phyloP scores from a whole-genome alignment of 345 rosid species.

The Ceriops tagal region DNA sequence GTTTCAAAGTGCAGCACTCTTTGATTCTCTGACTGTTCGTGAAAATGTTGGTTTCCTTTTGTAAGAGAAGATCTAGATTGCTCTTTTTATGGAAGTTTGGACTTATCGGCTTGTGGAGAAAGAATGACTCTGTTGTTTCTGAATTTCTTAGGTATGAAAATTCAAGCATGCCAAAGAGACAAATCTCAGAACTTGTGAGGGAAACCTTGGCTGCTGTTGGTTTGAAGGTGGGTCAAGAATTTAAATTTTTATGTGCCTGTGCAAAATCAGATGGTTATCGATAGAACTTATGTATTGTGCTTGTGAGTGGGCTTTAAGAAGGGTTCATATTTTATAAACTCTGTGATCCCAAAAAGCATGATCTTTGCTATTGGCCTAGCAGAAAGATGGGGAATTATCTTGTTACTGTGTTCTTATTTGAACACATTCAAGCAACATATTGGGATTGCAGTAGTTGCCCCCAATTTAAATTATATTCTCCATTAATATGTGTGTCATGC shows the following conservation, averaged over 20 bases:
- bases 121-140: conserved; percentile 15
- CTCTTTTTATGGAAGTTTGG: background rate
- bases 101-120: background rate
- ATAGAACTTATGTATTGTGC: background rate
- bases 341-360: too few species aligned
- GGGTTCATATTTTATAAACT: too few species aligned
- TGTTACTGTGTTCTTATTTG: background rate
- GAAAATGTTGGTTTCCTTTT: conserved; percentile 96
- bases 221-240: conserved; percentile 55
- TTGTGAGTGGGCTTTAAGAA: background rate
- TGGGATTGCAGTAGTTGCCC: background rate
- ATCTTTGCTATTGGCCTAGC: too few species aligned
- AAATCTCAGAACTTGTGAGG: conserved; percentile 79
- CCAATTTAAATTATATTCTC: background rate
- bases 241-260: background rate
- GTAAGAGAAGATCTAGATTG: conserved; percentile 50
- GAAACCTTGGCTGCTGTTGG: conserved; percentile 95
- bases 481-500: background rate
- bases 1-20: conserved; percentile 96
- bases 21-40: conserved; percentile 91
- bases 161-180: conserved; percentile 68
- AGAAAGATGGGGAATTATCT: too few species aligned
- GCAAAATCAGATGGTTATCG: background rate
- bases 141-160: conserved; percentile 54
- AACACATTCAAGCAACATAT: background rate